A percentile compares a stretch with the other conserved stretches of the same genome.
These are phyloP conservation scores for Casuarina glauca DNA, from an alignment of 306 rosid species.

Conservation along the genomic window DNA sequence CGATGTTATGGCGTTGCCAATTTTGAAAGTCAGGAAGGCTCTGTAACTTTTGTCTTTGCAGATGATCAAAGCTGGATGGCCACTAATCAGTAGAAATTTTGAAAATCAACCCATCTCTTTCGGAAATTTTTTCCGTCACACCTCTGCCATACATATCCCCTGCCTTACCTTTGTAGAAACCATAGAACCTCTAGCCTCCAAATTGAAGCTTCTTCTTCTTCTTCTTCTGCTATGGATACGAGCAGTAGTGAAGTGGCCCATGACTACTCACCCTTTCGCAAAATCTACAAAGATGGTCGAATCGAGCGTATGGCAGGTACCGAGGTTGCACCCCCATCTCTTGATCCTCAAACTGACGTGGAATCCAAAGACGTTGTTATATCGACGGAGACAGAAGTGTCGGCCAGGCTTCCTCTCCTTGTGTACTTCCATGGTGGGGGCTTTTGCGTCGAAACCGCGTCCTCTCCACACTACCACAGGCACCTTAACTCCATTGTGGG, in stretches of 20 bases:
- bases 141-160: not conserved
- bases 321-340: constrained; percentile 39
- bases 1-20: too few relatives aligned
- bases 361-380: constrained; percentile 65
- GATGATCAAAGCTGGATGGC: too few relatives aligned
- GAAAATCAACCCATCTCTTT: too few relatives aligned
- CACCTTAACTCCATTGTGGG: too few relatives aligned
- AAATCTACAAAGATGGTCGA: constrained; percentile 63
- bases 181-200: not conserved
- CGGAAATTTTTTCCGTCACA: not conserved
- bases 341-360: constrained; percentile 54
- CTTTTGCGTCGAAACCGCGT: constrained; percentile 58
- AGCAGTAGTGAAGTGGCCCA: constrained; percentile 18
- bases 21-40: too few relatives aligned
- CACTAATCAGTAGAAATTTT: too few relatives aligned
- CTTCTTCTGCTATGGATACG: constrained; percentile 12
- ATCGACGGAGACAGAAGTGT: constrained; percentile 46
- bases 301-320: constrained; percentile 42
- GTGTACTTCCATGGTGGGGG: constrained; percentile 66
- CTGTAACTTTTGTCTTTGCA: too few relatives aligned
- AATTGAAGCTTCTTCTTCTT: not conserved
- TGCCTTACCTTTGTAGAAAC: not conserved
- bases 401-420: constrained; percentile 38
- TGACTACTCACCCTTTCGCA: constrained; percentile 52
- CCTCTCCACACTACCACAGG: constrained; percentile 49